Evolutionary conservation across 768 basidiomycete species (phyloP), one percentile per base, ranked within the genome.

Genomic region (Vararia minispora): DNA sequence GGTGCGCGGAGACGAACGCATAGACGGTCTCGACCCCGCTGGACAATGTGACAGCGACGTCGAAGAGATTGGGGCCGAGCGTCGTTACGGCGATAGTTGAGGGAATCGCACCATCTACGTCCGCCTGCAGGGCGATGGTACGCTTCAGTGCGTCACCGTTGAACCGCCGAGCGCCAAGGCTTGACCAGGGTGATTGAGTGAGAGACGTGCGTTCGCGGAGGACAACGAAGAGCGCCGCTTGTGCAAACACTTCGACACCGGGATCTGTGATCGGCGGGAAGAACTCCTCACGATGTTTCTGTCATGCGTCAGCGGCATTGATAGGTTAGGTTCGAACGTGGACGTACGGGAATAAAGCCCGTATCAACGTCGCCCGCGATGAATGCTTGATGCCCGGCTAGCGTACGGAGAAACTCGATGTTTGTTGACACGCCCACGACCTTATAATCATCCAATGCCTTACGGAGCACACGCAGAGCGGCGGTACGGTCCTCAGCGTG

Each of bases 401-500:
- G 67, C 0, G 66, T 68, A 34, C 80, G 65, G 44, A 97, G 61
- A 56, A 95, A 97, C 52, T 91, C 86, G 21, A 97, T 68, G 52
- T 97, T 97, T 5, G 91, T 94, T 9, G 84, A 75, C 10, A 92
- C 80, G 13, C 91, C 91, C 1, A 90, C 88, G 34, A 95, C 84
- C 51, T 80, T 76, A 54, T 94, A 97, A 46, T 91, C 80, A 37
- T 82, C 86, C 28, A 95, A 58, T 4, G 87, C 89, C 40, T 75
- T 76, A 3, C 85, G 63, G 43, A 95, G 66, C 52, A 87, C 68
- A 13, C 87, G 68, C 51, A 97, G 57, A 0, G 91, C 91, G 52
- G 91, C 87, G 2, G 75, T 74, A 16, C 91, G 72, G 57, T 91
- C 83, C 20, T 74, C 63, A 11, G 87, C 91, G 48, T 89, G 85